Evolutionary conservation across 78 protist genomes (phyloP), one percentile per base, ranked within the genome.

Genomic region (Goniomonas avonlea): DNA sequence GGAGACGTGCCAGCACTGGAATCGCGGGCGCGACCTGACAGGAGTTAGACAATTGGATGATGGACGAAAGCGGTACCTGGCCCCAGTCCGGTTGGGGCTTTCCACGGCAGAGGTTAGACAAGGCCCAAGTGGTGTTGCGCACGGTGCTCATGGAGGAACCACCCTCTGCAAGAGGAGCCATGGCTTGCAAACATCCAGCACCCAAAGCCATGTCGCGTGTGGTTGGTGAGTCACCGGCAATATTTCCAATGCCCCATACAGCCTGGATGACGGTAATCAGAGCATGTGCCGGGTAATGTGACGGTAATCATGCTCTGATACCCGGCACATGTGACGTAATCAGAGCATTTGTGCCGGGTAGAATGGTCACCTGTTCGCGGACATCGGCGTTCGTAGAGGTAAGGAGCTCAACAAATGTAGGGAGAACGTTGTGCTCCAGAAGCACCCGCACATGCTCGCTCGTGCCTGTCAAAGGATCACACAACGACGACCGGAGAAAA

Each of bases 171-270:
- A 35, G 0, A 18, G 7, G 2, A 0, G 73, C 56, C 17, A 66
- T 13, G 15, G 27, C 5, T 17, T 0, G 5, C 53, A 65, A 0
- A 5, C 25, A 50, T 13, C 82, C 75, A 23, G 2, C 9, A 21
- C 27, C 23, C 35, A 80, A 23, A 15, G 76, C 69, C n/a, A 37
- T 11, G 70, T 80, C 70, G 35, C 85, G 75, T 18, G n/a, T 2
- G 18, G 11, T 1, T 0, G 79, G 15, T n/a, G 63, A 0, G 68
- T 80, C 85, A 4, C 85, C 85, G 0, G 85, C 85, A 5, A 80
- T 71, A 70, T 80, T 80, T 35, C 69, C 81, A 21, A 50, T 27
- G 41, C 68, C 80, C 66, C 80, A 75, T 48, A 50, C 80, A 27
- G 66, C 66, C 75, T 8, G 13, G 8, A 17, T 13, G 13, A 60